Conservation (phyloP, 345 rosid genomes). For the Eucalyptus marginata region DNA sequence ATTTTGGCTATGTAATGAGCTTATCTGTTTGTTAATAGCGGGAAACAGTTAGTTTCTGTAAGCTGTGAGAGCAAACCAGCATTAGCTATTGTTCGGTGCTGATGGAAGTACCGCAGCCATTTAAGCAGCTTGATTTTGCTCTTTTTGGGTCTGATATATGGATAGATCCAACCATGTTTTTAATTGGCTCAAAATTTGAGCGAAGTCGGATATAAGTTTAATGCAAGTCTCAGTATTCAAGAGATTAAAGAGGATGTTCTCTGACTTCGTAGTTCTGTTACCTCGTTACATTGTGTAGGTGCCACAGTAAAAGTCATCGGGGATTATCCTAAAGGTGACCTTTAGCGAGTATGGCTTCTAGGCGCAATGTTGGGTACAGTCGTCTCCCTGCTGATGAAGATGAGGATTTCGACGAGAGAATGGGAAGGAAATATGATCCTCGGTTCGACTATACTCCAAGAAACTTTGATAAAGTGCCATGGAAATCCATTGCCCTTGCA, state of each 20-base stretch:
- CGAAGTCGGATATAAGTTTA: not conserved
- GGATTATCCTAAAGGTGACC: not conserved
- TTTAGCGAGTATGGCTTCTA: conserved; percentile 32
- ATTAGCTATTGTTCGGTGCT: not conserved
- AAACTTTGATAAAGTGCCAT: conserved; percentile 54
- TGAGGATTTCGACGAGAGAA: conserved; percentile 12
- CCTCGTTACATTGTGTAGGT: not conserved
- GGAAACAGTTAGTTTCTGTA: not conserved
- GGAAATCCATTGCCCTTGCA: conserved; percentile 79
- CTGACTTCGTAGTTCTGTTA: not conserved
- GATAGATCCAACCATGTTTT: not conserved
- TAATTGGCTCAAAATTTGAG: not conserved
- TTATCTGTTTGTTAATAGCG: not conserved
- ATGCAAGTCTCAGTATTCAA: not conserved
- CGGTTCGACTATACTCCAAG: conserved; percentile 65
- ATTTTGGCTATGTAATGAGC: not conserved
- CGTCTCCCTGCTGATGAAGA: conserved; percentile 52
- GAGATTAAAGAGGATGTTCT: not conserved
- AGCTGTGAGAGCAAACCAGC: not conserved
- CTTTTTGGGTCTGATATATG: not conserved
- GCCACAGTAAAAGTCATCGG: not conserved
- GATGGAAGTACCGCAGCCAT: not conserved
- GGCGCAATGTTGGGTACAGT: conserved; percentile 37
- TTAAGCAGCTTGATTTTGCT: not conserved
- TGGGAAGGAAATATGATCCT: conserved; percentile 33